These are phyloP conservation scores for Mycena galericulata DNA, from an alignment of 768 basidiomycete species.

Conservation along the genomic window DNA sequence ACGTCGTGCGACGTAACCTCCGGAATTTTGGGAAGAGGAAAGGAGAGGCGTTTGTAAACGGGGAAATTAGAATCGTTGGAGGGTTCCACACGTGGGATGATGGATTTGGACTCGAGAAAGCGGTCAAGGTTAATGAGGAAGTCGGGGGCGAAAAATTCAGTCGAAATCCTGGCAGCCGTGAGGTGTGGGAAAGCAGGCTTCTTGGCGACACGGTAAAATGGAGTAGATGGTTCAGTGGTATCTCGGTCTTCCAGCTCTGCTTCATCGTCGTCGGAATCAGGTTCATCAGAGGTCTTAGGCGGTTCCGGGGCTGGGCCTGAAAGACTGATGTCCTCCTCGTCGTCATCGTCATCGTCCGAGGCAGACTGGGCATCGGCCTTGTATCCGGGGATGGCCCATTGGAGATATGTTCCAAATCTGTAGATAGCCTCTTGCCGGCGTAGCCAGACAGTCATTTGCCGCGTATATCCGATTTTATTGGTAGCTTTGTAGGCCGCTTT, in stretches of 20 bases:
- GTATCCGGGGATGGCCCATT: constrained; percentile 18
- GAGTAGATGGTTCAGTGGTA: too few relatives aligned
- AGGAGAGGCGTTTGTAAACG: constrained; percentile 35
- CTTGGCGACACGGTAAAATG: constrained; percentile 34
- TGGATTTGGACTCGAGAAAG: constrained; percentile 13
- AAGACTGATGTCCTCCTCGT: background rate
- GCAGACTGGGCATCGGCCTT: background rate
- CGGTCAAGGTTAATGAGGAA: constrained; percentile 7
- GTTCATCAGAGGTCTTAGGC: too few relatives aligned
- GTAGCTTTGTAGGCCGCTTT: too few relatives aligned
- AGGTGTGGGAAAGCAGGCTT: constrained; percentile 18
- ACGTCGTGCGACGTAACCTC: constrained; percentile 21
- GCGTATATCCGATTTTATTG: too few relatives aligned
- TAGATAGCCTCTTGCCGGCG: constrained; percentile 42
- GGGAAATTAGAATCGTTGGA: constrained; percentile 24
- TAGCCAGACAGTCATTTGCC: too few relatives aligned
- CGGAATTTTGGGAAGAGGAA: constrained; percentile 33
- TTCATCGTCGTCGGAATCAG: background rate
- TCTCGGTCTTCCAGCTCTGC: too few relatives aligned
- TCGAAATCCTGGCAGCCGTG: background rate
- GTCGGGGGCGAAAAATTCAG: constrained; percentile 28
- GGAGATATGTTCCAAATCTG: constrained; percentile 9
- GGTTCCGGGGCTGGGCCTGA: background rate
- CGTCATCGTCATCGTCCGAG: background rate
- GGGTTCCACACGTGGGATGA: background rate